Evolutionary conservation across 2,329 filamentous ascomycete genomes (phyloP), one percentile per base, ranked within the genome.

Genomic region (Macrophomina pseudophaseolina): DNA sequence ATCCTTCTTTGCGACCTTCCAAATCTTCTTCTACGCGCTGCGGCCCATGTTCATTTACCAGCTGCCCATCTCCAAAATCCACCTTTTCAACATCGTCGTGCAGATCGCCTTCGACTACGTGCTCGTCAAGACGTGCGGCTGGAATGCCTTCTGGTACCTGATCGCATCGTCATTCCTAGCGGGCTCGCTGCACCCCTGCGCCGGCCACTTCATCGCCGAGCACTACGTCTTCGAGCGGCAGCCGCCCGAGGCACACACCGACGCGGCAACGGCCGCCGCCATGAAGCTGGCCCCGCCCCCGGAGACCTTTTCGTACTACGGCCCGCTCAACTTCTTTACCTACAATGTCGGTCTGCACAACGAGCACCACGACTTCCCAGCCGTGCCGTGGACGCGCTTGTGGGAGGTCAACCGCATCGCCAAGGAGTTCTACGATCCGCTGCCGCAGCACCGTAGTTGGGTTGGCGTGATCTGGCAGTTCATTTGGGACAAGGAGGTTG

Each of bases 291-390:
- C 73, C 7, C 80, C 81, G 2, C 86, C 97, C 4, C 94, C 95
- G 2, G 95, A 99, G 84, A 99, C 95, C 1, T 99, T 93, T 82
- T 94, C 91, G 56, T 99, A 99, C 86, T 99, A 99, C 77, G 95
- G 95, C 0, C 88, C 91, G 0, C 86, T 98, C 70, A 99, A 99
- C 81, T 81, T 93, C 73, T 81, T 99, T 59, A 97, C 94, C 0
- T 99, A 98, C 85, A 99, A 99, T 73, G 95, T 99, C 53, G 95
- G 95, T 64, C 83, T 97, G 74, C 95, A 99, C 84, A 99, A 99
- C 78, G 95, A 99, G 84, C 95, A 99, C 80, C 95, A 99, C 79
- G 95, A 99, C 80, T 99, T 99, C 81, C 95, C 95, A 11, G 95
- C 95, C 56, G 88, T 99, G 54, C 94, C 95, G 0, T 99, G 95